phyloP scores from a whole-genome alignment of 2,329 filamentous ascomycete genomes.

The Lecanosticta acicola region DNA sequence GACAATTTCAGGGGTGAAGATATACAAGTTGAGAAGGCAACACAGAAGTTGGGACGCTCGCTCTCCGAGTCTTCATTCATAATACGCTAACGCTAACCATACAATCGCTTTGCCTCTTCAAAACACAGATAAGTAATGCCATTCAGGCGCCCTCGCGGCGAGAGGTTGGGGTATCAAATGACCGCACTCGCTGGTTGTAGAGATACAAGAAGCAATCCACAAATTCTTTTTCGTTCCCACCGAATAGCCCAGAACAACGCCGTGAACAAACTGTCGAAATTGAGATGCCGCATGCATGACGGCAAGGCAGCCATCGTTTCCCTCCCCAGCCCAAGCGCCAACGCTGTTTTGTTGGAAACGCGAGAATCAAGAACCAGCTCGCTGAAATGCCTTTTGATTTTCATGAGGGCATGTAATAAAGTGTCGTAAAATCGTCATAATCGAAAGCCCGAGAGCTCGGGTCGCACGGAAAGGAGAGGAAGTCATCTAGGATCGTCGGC shows the following conservation, averaged over 20 bases:
- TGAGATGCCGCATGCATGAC: not conserved
- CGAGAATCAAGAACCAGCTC: conserved; percentile 23
- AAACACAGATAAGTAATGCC: not conserved
- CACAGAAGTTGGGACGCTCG: too few species aligned
- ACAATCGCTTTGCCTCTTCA: not conserved
- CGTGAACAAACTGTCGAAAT: conserved; percentile 1
- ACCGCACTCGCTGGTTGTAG: conserved; percentile 8
- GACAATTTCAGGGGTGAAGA: too few species aligned
- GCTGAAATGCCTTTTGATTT: conserved; percentile 6
- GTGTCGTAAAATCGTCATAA: conserved; percentile 11
- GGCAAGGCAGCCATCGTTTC: not conserved
- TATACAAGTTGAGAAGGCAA: too few species aligned
- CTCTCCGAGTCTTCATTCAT: too few species aligned
- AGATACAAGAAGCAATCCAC: not conserved
- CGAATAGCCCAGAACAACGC: not conserved
- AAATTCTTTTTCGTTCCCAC: conserved; percentile 1
- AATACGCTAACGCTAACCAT: too few species aligned
- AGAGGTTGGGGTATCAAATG: conserved; percentile 7
- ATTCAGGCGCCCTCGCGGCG: conserved; percentile 8
- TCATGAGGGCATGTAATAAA: conserved; percentile 4
- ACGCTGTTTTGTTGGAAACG: conserved; percentile 17
- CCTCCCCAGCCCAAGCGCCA: conserved; percentile 18
- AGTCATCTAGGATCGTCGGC: conserved; percentile 9
- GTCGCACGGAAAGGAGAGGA: not conserved
- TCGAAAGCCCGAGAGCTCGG: not conserved